Evolutionary conservation across 2,329 filamentous ascomycete genomes (phyloP), one percentile per base, ranked within the genome.

Genomic region (Monilinia polystroma): DNA sequence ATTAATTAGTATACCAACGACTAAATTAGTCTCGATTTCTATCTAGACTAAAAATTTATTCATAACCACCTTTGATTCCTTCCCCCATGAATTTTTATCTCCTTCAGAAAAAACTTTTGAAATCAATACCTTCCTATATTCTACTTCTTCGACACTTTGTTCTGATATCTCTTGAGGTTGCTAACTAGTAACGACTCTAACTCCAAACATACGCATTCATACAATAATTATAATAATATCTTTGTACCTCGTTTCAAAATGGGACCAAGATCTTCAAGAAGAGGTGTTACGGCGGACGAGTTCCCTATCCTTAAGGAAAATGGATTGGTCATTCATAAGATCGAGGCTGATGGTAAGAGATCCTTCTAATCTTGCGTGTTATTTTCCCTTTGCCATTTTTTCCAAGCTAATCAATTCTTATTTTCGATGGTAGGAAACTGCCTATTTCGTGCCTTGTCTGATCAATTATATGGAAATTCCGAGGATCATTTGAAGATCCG

Each of bases 401-500:
- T 55, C 70, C 68, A 68, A 69, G 45, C 45, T 49, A 10, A 49
- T n/a, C 18, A 49, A n/a, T 49, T 49, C 53, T 53, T 75, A 68
- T 70, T 70, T 20, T 5, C 29, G 5, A 49, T 41, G 67, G 53
- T 71, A 90, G 88, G 87, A 72, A 90, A 90, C 79, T 90, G 88
- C 77, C 82, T 90, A 49, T 90, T 90, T 79, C 86, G 87, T 76
- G 87, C 87, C 69, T 80, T 90, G 51, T 87, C 85, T 70, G 86
- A 90, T 75, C 87, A 90, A 79, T 77, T 90, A 63, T 88, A 86
- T 74, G 87, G 86, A 70, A 78, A 84, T 73, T 84, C 87, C 73
- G 79, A 81, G 68, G 80, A 83, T 69, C 84, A 87, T 73, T 75
- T 79, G 65, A 80, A 84, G 71, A 86, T 91, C 72, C 87, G 88